A percentile compares a stretch with the other conserved stretches of the same genome.
phyloP scores from a whole-genome alignment of 2,329 filamentous ascomycete genomes.

The Westerdykella sp. region DNA sequence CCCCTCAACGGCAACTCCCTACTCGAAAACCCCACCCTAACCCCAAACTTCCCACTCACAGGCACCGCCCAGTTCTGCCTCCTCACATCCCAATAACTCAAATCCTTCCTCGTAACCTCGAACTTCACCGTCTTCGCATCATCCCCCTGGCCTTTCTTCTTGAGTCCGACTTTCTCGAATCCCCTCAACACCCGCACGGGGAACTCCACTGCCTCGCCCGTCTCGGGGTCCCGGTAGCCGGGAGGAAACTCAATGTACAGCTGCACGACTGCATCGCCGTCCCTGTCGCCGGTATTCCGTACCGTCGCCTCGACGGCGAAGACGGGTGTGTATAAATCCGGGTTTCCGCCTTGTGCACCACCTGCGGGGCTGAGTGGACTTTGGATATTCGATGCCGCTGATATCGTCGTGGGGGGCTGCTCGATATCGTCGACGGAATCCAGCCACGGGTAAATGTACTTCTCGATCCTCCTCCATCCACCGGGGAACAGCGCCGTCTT shows the following conservation, averaged over 20 bases:
- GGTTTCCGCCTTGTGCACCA: constrained; percentile 63
- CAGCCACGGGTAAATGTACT: constrained; percentile 71
- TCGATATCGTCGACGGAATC: constrained; percentile 45
- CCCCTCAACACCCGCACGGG: constrained; percentile 36
- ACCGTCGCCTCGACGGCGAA: constrained; percentile 49
- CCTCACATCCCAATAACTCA: constrained; percentile 39
- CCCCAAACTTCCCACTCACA: constrained; percentile 21
- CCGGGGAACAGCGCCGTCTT: constrained; percentile 56
- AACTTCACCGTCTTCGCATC: constrained; percentile 28
- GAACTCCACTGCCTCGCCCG: constrained; percentile 53
- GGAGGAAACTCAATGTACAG: constrained; percentile 50
- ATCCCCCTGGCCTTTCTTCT: constrained; percentile 15
- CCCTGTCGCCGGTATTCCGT: constrained; percentile 55
- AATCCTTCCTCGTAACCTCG: constrained; percentile 35
- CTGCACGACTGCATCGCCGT: constrained; percentile 52
- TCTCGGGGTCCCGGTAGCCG: constrained; percentile 37
- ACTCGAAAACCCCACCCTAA: constrained; percentile 31
- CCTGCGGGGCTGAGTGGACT: constrained; percentile 54
- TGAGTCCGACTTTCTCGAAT: constrained; percentile 40
- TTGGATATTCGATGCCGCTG: constrained; percentile 47
- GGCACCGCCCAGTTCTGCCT: constrained; percentile 40
- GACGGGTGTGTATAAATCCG: constrained; percentile 56
- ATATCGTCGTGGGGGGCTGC: constrained; percentile 45
- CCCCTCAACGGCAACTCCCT: constrained; percentile 27
- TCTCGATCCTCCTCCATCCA: constrained; percentile 55